Conservation (phyloP, 768 basidiomycete genomes). For the Amanita inopinata region DNA sequence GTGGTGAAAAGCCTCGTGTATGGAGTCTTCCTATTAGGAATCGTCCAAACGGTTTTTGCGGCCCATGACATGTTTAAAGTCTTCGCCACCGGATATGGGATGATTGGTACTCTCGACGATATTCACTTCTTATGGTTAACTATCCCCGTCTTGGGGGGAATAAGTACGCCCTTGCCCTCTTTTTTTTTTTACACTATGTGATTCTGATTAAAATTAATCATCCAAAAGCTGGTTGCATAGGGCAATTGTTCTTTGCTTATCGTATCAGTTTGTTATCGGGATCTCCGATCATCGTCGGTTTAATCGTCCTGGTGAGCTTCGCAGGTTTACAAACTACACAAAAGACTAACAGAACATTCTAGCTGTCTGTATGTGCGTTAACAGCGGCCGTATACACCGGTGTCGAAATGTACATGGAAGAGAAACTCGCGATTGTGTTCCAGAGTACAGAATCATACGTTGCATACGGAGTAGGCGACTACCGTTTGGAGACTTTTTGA, state of each 20-base stretch:
- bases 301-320: constrained; percentile 17
- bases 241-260: constrained; percentile 23
- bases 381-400: neutral
- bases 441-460: neutral
- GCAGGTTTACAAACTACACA: neutral
- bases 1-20: constrained; percentile 20
- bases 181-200: constrained; percentile 7
- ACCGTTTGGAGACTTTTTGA: no score
- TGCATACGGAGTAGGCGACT: constrained; percentile 15
- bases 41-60: constrained; percentile 21
- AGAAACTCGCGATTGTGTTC: constrained; percentile 3
- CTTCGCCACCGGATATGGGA: constrained; percentile 19
- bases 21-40: constrained; percentile 16
- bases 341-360: neutral
- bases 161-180: constrained; percentile 13
- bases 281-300: constrained; percentile 14
- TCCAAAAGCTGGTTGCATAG: constrained; percentile 17
- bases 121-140: constrained; percentile 22
- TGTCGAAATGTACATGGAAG: constrained; percentile 7
- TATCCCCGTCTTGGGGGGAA: constrained; percentile 19
- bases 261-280: constrained; percentile 19
- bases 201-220: constrained; percentile 6
- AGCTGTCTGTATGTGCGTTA: neutral
- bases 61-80: constrained; percentile 19
- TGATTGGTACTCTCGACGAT: constrained; percentile 14